Base-by-base conservation (phyloP, 2,329 filamentous ascomycete species). In the Anthostomella pinea region DNA sequence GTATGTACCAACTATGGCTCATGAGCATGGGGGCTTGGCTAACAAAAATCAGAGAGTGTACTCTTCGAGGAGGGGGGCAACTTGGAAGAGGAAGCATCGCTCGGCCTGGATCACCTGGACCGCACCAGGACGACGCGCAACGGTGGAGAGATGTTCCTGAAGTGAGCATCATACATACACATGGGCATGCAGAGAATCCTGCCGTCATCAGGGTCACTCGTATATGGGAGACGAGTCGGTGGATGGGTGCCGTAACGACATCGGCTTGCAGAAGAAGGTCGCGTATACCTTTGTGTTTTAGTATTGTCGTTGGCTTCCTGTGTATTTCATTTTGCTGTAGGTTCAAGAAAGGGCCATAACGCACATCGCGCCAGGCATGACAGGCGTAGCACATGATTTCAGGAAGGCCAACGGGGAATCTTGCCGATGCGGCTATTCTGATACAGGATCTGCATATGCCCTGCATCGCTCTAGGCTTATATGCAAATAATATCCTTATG, bases 21-120 rank as follows among this genome's bases (percentile, higher is more conserved):
- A 21, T 34, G 16, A 35, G 19, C 6, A 10, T 14, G 15, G 10
- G 13, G 23, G 6, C 17, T 56, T n/a, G 27, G 30, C 61, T 57
- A 47, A 60, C 43, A 25, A 14, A 8, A 13, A 29, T 6, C 39
- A 84, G 78, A 81, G 48, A 74, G 82, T 53, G 64, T 80, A 32
- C 60, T 84, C 17, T 81, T 54, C 28, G 53, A 59, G 65, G 67
- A 73, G 70, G 35, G 57, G 70, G 49, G 68, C 65, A 39, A 62
- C 57, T 17, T 67, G 65, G 58, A 61, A 4, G 72, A 79, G 17
- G 81, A 85, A 44, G 78, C 83, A 45, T 69, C 70, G 46, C 70
- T 85, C 40, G 81, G 81, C 13, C 60, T 85, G 43, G 81, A 85
- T 56, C 81, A 85, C 49, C 64, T 75, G 30, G 81, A 85, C 62